Percentiles rank a stretch among this genome's conserved stretches.
phyloP scores from a whole-genome alignment of 2,329 filamentous ascomycete genomes.

The Fusarium continuum region DNA sequence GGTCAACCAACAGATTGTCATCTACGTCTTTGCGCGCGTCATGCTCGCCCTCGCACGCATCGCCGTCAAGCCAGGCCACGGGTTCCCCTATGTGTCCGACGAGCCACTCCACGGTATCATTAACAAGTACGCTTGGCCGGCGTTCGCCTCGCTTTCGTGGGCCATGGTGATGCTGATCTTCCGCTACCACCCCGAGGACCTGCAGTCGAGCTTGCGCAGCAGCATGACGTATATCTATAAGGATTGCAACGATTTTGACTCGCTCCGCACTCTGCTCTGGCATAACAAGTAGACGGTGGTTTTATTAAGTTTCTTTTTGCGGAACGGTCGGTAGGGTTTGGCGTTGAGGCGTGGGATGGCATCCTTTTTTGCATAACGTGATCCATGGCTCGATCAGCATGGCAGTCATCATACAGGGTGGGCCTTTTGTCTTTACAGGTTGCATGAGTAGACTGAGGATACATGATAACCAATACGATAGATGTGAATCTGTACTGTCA shows the following conservation, averaged over 20 bases:
- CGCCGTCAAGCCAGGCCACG: constrained; percentile 72
- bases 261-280: constrained; percentile 82
- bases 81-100: constrained; percentile 60
- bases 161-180: constrained; percentile 96
- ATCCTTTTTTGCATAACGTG: constrained; percentile 27
- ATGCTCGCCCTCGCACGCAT: constrained; percentile 85
- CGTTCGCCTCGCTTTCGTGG: constrained; percentile 92
- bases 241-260: constrained; percentile 90
- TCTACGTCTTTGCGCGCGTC: constrained; percentile 96
- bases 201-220: constrained; percentile 89
- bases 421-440: constrained; percentile 12
- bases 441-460: constrained; percentile 26
- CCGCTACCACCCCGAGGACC: constrained; percentile 86
- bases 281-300: constrained; percentile 73
- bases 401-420: constrained; percentile 7
- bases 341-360: constrained; percentile 25
- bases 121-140: constrained; percentile 83
- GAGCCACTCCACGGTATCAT: constrained; percentile 61
- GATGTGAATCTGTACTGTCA: not conserved
- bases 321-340: constrained; percentile 26
- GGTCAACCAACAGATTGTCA: constrained; percentile 96
- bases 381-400: constrained; percentile 11
- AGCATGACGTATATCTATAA: constrained; percentile 98
- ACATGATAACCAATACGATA: constrained; percentile 19
- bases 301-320: constrained; percentile 3